Evolutionary conservation across 2,329 filamentous ascomycete species (phyloP), one percentile per base, ranked within the genome.

Genomic region (Scedosporium boydii): DNA sequence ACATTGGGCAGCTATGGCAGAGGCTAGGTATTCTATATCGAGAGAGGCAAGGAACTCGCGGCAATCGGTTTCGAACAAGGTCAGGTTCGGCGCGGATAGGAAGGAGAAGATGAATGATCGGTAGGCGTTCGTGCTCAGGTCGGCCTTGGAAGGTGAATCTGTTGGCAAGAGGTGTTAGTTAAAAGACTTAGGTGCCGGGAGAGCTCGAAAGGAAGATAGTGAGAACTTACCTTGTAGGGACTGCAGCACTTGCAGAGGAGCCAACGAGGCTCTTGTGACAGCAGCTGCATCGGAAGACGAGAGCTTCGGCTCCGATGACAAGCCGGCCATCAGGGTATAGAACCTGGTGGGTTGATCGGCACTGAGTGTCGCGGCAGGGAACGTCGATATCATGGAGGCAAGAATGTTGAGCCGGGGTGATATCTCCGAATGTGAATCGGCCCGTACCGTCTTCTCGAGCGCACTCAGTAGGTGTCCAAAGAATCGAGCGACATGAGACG

Each of bases 41-140:
- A 85, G 68, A 21, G 66, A 63, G 2, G 68, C 64, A 6, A 76
- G 73, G 16, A 83, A 72, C 0, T 51, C 58, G 16, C 63, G 63
- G 4, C 77, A 70, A 16, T 77, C 74, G 12, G 69, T 65, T 65
- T 82, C 76, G 42, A 84, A 73, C 6, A 78, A 68, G 1, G 61
- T 48, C 2, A 84, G 61, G 14, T 76, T 68, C 12, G 68, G 67
- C 14, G 68, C 68, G 1, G 74, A 69, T 9, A 81, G 64, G 63
- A 80, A 80, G 3, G 68, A 67, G n/a, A 71, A 68, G 2, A 73
- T 74, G 60, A 80, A 71, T 3, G 73, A 71, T 23, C 64, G 62
- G 44, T 78, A 78, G 0, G 72, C 71, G 23, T 61, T 61, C n/a
- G 46, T 21, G 3, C n/a, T 12, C 7, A 51, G 34, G 26, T 38